These are phyloP conservation scores for Geranomyces michiganensis DNA, from an alignment of 192 early-diverging fungal species.

Conservation along the genomic window DNA sequence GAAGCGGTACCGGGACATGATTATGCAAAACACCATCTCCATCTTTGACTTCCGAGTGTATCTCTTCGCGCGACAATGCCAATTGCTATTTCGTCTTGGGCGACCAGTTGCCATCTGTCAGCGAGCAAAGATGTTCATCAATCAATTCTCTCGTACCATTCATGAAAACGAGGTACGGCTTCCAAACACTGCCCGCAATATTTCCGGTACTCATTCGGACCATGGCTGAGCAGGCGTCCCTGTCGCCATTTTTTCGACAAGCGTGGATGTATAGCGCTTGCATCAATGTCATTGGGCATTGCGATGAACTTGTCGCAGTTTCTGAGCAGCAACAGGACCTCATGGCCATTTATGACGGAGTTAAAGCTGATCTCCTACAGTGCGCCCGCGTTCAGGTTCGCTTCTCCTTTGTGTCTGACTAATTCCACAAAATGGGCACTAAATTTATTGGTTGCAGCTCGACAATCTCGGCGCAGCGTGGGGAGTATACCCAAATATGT, in stretches of 20 bases:
- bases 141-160: conserved; percentile 69
- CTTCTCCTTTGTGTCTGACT: conserved; percentile 10
- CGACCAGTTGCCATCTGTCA: conserved; percentile 68
- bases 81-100: conserved; percentile 71
- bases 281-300: conserved; percentile 74
- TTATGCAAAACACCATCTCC: conserved; percentile 86
- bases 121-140: conserved; percentile 75
- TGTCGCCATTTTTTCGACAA: conserved; percentile 65
- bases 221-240: conserved; percentile 44
- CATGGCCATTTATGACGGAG: conserved; percentile 65
- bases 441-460: conserved; percentile 47
- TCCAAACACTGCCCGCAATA: neutral
- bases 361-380: conserved; percentile 75
- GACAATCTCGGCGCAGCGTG: conserved; percentile 71
- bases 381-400: conserved; percentile 76
- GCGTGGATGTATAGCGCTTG: conserved; percentile 83
- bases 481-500: conserved; percentile 24
- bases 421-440: neutral
- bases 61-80: conserved; percentile 89
- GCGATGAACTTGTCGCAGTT: conserved; percentile 71
- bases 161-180: conserved; percentile 67
- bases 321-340: conserved; percentile 45
- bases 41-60: conserved; percentile 98
- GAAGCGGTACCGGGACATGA: conserved; percentile 86
- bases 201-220: neutral